Base-by-base conservation (phyloP, 192 early-diverging fungal genomes). In the Entomortierella lignicola region DNA sequence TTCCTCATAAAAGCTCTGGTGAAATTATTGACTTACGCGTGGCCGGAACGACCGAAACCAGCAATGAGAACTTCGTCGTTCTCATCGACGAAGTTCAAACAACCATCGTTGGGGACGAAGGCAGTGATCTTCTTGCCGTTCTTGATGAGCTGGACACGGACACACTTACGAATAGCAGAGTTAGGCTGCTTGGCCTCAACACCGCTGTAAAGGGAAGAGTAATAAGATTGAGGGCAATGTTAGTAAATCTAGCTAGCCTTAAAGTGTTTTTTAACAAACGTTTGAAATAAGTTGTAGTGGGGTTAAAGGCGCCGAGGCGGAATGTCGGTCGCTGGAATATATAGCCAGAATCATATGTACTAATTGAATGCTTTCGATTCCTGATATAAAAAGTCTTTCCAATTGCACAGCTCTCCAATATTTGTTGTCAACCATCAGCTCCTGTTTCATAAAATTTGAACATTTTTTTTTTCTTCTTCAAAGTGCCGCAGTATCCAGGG, bases 121-220 rank as follows among this genome's bases (percentile, higher is more conserved):
- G 98, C 98, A 64, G 98, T 98, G 84, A 99, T 93, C 93, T 98
- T 99, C 94, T 99, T 99, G 84, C 94, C 96, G 93, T 99, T 99
- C 94, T 99, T 99, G 92, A 99, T 98, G 74, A 99, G 91, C 90
- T 99, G 98, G 74, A 97, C 97, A 95, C 98, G 96, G 74, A 99
- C 96, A 90, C 97, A 98, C 91, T 99, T 99, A 89, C 98, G 96
- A 93, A 99, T 99, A 72, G 98, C 98, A 89, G 98, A 99, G 94
- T 99, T 99, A 85, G 98, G 98, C 88, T 99, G 98, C 89, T 99
- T 99, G 85, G 98, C 96, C 91, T 99, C 98, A 83, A 99, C 95
- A 94, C 97, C 98, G 87, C 92, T 94, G 72, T 67, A 44, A 12
- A 55, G 31, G 67, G 55, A 50, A 15, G 31, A 4, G 7, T 52